Evolutionary conservation across 768 basidiomycete genomes (phyloP).

Genomic region (Russula vinacea): DNA sequence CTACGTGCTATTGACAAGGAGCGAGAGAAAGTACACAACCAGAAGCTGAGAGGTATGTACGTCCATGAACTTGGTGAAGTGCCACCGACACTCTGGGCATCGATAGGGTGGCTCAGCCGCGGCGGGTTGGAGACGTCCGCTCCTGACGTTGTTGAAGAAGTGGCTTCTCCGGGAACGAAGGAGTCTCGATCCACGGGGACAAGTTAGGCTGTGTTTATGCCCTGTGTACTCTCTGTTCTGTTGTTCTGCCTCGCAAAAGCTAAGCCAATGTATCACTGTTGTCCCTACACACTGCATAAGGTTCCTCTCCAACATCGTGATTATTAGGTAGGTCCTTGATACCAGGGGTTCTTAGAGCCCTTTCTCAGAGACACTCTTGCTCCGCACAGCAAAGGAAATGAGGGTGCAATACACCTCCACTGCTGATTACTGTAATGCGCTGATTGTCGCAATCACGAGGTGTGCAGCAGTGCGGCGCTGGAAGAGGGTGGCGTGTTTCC

Average conservation of each 20-base stretch:
- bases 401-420: too few relatives aligned
- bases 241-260: background rate
- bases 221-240: background rate
- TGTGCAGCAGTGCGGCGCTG: too few relatives aligned
- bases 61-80: background rate
- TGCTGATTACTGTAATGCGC: too few relatives aligned
- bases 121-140: constrained; percentile 17
- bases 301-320: background rate
- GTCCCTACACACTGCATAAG: background rate
- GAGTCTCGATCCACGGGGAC: constrained; percentile 4
- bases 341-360: background rate
- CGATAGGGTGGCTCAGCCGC: constrained; percentile 25
- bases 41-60: constrained; percentile 67
- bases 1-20: constrained; percentile 63
- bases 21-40: constrained; percentile 58
- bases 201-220: background rate
- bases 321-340: background rate
- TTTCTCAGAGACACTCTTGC: background rate
- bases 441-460: too few relatives aligned
- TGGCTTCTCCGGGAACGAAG: constrained; percentile 18
- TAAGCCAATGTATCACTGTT: constrained; percentile 10
- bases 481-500: too few relatives aligned
- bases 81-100: background rate
- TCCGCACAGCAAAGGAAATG: background rate
- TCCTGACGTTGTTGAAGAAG: constrained; percentile 16